Base-by-base conservation (phyloP, 257 asterid species). In the Knoxia roxburghii region DNA sequence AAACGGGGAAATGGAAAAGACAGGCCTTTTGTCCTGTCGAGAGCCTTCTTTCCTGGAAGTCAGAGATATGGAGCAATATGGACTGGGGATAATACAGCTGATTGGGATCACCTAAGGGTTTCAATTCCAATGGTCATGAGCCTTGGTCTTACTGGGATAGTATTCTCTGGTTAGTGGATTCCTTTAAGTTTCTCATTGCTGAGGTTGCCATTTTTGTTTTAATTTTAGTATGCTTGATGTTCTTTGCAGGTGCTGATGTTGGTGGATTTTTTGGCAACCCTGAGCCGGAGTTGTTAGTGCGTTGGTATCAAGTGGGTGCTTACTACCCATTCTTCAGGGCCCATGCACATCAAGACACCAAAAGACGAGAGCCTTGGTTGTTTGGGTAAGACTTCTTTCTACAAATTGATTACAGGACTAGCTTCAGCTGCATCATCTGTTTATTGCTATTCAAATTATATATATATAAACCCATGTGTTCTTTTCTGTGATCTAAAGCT, bases 191-290 rank as follows among this genome's bases (percentile, higher is more conserved):
- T 74, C 40, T 66, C 18, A 32, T 43, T 29, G 10, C 13, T 26
- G n/a, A 50, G 14, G 13, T 39, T 69, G 6, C 32, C 58, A 11
- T 39, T 58, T 67, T 53, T 63, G 26, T 65, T 59, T 68, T 43
- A 7, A 23, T 71, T 67, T 55, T 48, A 14, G 12, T 79, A 65
- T 68, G 64, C 39, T 52, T n/a, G 64, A 35, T 71, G 29, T 73
- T 51, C 65, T 62, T 21, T 67, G 13, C 78, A 90, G 99, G 99
- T 68, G 97, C 99, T 13, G 98, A 94, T 83, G 79, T 94, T 76
- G 99, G 99, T 79, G 99, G 99, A 21, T 94, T 94, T 84, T 94
- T 94, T 51, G 98, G 98, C 71, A 94, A 90, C 83, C 95, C 99
- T 30, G 97, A 89, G 68, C 74, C 91, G 35, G 96, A 90, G 64